phyloP scores from a whole-genome alignment of 805 yeast species.

The Candida awuae region DNA sequence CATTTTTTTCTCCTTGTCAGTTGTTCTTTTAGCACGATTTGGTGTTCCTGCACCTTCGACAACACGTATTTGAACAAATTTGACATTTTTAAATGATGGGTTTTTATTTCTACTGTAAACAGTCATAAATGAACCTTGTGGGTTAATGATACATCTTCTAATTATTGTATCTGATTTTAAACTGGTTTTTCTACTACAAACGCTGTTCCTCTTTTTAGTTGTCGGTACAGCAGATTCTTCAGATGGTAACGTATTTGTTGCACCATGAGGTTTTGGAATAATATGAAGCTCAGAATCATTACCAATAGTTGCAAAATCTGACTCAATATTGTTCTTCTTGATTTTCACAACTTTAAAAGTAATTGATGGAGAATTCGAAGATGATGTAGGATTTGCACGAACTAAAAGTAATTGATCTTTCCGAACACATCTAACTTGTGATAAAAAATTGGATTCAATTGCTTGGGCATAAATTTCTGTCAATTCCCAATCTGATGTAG shows the following conservation, averaged over 20 bases:
- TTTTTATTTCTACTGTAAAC: constrained; percentile 2
- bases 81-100: constrained; percentile 31
- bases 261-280: constrained; percentile 52
- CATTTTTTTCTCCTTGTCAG: constrained; percentile 8
- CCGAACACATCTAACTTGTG: constrained; percentile 73
- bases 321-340: constrained; percentile 21
- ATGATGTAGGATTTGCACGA: constrained; percentile 57
- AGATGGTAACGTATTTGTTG: no score
- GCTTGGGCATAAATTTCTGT: constrained; percentile 74
- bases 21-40: constrained; percentile 13
- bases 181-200: constrained; percentile 23
- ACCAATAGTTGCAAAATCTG: constrained; percentile 34
- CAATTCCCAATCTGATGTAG: constrained; percentile 82
- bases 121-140: constrained; percentile 1
- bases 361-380: constrained; percentile 38
- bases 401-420: constrained; percentile 53
- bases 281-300: constrained; percentile 37
- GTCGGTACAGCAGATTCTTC: constrained; percentile 14
- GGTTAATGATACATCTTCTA: constrained; percentile 3
- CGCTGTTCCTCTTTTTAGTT: constrained; percentile 23
- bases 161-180: neutral
- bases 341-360: constrained; percentile 45
- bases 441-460: constrained; percentile 64
- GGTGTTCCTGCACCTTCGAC: constrained; percentile 43
- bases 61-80: constrained; percentile 44